A percentile compares a stretch with the other conserved stretches of the same genome.
phyloP scores from a whole-genome alignment of 768 basidiomycete genomes.

The Harrya chromipes region DNA sequence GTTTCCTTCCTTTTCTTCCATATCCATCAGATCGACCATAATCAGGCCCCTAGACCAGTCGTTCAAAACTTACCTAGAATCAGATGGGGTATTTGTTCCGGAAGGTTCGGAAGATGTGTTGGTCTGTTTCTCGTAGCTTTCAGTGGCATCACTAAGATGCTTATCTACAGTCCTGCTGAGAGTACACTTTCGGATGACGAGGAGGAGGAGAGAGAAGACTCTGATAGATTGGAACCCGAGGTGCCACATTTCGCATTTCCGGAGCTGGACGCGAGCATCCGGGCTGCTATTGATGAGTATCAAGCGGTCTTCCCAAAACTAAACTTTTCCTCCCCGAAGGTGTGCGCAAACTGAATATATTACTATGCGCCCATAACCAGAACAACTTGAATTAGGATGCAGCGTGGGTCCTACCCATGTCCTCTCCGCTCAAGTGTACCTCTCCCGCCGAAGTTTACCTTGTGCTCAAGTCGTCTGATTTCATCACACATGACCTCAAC shows the following conservation, averaged over 20 bases:
- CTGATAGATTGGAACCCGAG: slow-evolving; percentile 36
- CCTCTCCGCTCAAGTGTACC: slow-evolving; percentile 82
- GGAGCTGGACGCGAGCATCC: slow-evolving; percentile 71
- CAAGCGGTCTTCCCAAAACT: slow-evolving; percentile 93
- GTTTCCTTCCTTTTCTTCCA: slow-evolving; percentile 66
- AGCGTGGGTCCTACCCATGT: slow-evolving; percentile 83
- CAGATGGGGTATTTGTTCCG: slow-evolving; percentile 84
- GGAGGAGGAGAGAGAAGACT: slow-evolving; percentile 35
- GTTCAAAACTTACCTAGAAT: slow-evolving; percentile 70
- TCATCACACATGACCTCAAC: slow-evolving; percentile 75
- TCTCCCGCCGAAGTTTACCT: slow-evolving; percentile 89
- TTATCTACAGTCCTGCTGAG: slow-evolving; percentile 42
- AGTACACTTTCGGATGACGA: slow-evolving; percentile 62
- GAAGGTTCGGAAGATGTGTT: slow-evolving; percentile 78
- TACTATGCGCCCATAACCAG: background rate
- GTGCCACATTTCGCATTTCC: slow-evolving; percentile 65
- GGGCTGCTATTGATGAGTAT: slow-evolving; percentile 60
- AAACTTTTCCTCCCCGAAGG: slow-evolving; percentile 94
- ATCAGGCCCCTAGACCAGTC: slow-evolving; percentile 62
- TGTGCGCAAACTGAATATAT: slow-evolving; percentile 29
- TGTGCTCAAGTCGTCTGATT: slow-evolving; percentile 90
- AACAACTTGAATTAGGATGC: slow-evolving; percentile 72
- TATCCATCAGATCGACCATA: slow-evolving; percentile 70
- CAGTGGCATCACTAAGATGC: background rate
- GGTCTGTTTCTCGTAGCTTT: slow-evolving; percentile 26